phyloP scores from a whole-genome alignment of 2,329 filamentous ascomycete species.

The Lecanoromycetidae sp. region DNA sequence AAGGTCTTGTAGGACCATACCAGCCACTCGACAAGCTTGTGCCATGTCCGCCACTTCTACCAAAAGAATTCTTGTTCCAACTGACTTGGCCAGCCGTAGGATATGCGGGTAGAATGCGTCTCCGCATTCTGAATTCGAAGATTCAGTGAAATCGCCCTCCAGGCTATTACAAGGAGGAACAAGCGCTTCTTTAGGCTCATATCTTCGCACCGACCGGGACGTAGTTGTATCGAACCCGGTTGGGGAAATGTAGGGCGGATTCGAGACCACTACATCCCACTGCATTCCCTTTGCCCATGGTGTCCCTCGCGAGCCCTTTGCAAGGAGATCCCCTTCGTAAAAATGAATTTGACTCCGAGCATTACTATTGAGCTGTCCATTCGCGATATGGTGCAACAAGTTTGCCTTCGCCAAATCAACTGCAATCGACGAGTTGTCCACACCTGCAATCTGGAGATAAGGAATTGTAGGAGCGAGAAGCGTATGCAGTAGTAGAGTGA shows the following conservation, averaged over 20 bases:
- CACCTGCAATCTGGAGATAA: constrained; percentile 45
- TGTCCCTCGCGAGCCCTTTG: constrained; percentile 2
- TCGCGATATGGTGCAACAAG: constrained; percentile 38
- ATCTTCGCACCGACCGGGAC: constrained; percentile 61
- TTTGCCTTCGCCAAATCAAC: constrained; percentile 57
- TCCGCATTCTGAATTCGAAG: constrained; percentile 20
- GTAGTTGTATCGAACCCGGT: constrained; percentile 51
- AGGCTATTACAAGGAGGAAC: constrained; percentile 41
- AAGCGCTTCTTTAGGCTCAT: constrained; percentile 69
- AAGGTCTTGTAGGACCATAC: constrained; percentile 31
- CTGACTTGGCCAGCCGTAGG: constrained; percentile 40
- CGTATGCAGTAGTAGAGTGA: constrained; percentile 62
- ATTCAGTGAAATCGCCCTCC: constrained; percentile 3
- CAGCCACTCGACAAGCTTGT: constrained; percentile 55
- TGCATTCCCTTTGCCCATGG: constrained; percentile 12
- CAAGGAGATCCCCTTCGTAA: constrained; percentile 33
- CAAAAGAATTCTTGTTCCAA: constrained; percentile 45
- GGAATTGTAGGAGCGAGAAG: constrained; percentile 38
- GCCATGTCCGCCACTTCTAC: constrained; percentile 60
- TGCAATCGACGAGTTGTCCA: constrained; percentile 61
- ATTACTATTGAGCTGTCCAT: constrained; percentile 21
- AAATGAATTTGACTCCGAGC: constrained; percentile 34
- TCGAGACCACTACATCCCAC: constrained; percentile 64
- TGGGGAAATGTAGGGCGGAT: constrained; percentile 80
- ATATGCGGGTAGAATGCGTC: constrained; percentile 59